A percentile compares a stretch with the other conserved stretches of the same genome.
phyloP scores from a whole-genome alignment of 2,329 filamentous ascomycete genomes.

The Fusarium algeriense region DNA sequence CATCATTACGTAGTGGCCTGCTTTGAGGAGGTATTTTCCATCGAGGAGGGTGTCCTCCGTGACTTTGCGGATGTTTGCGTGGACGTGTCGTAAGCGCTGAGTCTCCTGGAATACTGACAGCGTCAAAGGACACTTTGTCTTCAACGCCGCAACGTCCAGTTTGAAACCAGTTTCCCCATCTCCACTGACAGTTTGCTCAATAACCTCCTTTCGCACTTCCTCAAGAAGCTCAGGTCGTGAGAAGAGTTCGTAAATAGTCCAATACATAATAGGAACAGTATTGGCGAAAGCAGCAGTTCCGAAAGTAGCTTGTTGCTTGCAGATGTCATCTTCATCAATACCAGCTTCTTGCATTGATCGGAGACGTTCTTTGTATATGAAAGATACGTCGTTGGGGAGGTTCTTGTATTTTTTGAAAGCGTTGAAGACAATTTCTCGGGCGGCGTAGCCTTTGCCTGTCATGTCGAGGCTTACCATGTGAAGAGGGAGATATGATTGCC shows the following conservation, averaged over 20 bases:
- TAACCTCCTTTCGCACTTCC: conserved; percentile 21
- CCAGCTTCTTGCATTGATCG: conserved; percentile 24
- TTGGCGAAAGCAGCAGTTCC: conserved; percentile 33
- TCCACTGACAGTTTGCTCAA: conserved; percentile 11
- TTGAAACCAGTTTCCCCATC: conserved; percentile 5
- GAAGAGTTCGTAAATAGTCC: conserved; percentile 37
- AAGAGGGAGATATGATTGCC: conserved; percentile 30
- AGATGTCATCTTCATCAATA: conserved; percentile 25
- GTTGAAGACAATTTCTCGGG: conserved; percentile 33
- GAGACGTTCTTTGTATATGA: conserved; percentile 19
- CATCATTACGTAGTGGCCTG: conserved; percentile 52
- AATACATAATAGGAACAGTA: conserved; percentile 30
- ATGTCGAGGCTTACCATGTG: conserved; percentile 30
- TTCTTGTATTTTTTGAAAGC: conserved; percentile 32
- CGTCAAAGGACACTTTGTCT: conserved; percentile 30
- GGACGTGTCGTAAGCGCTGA: conserved; percentile 24
- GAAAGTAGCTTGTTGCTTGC: conserved; percentile 35
- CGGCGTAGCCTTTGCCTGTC: conserved; percentile 28
- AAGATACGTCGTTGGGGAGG: conserved; percentile 25
- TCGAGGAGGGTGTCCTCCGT: conserved; percentile 52
- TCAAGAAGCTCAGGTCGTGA: conserved; percentile 23
- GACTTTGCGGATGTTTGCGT: conserved; percentile 44
- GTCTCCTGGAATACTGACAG: conserved; percentile 31
- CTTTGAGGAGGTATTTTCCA: conserved; percentile 52
- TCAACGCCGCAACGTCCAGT: conserved; percentile 26